A percentile compares a stretch with the other conserved stretches of the same genome.
phyloP scores from a whole-genome alignment of 805 yeast genomes.

The Candida parachauliodes region DNA sequence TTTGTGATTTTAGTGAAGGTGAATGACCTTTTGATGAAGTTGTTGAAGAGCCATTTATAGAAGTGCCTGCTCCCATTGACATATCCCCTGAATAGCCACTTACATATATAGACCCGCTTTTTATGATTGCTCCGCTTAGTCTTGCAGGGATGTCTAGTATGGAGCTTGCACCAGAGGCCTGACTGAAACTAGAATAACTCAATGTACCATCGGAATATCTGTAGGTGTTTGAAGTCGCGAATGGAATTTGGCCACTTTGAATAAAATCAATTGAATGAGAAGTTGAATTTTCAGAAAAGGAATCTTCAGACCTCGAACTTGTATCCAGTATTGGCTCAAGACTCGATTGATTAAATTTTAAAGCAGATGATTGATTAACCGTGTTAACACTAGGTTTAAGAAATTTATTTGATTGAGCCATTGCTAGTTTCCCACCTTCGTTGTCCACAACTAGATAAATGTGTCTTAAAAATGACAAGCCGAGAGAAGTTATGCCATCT shows the following conservation, averaged over 20 bases:
- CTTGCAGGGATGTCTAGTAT: slow-evolving; percentile 20
- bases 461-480: slow-evolving; percentile 52
- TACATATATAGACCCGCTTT: slow-evolving; percentile 26
- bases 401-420: slow-evolving; percentile 45
- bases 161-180: slow-evolving; percentile 1
- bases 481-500: slow-evolving; percentile 53
- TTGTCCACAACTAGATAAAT: slow-evolving; percentile 63
- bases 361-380: slow-evolving; percentile 3
- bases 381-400: slow-evolving; percentile 6
- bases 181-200: slow-evolving; percentile 8
- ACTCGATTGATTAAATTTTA: not conserved
- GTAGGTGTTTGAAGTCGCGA: slow-evolving; percentile 30
- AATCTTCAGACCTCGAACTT: too few relatives aligned
- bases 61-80: not conserved
- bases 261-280: slow-evolving; percentile 22
- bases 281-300: too few relatives aligned
- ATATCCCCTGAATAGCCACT: slow-evolving; percentile 13
- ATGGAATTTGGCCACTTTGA: slow-evolving; percentile 46
- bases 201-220: slow-evolving; percentile 9
- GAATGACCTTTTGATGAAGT: not conserved
- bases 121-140: slow-evolving; percentile 22
- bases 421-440: slow-evolving; percentile 51
- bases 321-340: not conserved
- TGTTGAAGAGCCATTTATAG: not conserved
- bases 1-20: too few relatives aligned